Percentiles rank a stretch among this genome's conserved stretches.
Evolutionary conservation across 768 basidiomycete species (phyloP).

Genomic region (Boletellus ananas): DNA sequence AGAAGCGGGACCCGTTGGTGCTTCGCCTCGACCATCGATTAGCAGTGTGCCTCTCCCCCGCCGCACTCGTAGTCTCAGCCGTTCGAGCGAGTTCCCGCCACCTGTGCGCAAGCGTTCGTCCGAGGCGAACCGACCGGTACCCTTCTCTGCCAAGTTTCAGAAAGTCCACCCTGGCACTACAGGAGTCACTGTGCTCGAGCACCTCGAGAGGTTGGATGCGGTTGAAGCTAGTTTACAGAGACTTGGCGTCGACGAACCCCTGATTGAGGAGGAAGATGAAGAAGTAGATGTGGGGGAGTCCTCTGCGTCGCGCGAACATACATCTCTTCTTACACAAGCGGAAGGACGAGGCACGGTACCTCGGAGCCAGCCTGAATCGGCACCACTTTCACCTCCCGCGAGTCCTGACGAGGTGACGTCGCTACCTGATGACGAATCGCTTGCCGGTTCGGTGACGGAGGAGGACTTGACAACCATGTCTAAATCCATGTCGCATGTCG

Average conservation of each 20-base stretch:
- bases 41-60: conserved; percentile 56
- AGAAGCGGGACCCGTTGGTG: conserved; percentile 30
- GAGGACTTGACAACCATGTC: conserved; percentile 73
- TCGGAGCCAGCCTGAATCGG: conserved; percentile 33
- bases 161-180: conserved; percentile 83
- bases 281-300: conserved; percentile 65
- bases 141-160: conserved; percentile 80
- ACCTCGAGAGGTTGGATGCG: conserved; percentile 79
- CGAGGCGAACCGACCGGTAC: conserved; percentile 69
- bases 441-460: conserved; percentile 56
- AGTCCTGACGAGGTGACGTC: conserved; percentile 49
- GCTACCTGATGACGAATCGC: conserved; percentile 53
- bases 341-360: conserved; percentile 15
- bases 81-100: conserved; percentile 67
- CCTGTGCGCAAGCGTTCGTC: conserved; percentile 60
- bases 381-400: conserved; percentile 52
- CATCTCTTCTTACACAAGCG: conserved; percentile 29
- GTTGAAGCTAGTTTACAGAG: conserved; percentile 77
- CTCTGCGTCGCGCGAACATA: conserved; percentile 20
- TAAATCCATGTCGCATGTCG: conserved; percentile 71
- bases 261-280: conserved; percentile 48
- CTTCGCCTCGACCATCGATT: conserved; percentile 60
- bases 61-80: conserved; percentile 56
- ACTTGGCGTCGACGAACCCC: conserved; percentile 57
- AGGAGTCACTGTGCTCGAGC: conserved; percentile 80